Evolutionary conservation across 495 filamentous ascomycete genomes (phyloP), one percentile per base, ranked within the genome.

Genomic region (Penicillium macrosclerotiorum): DNA sequence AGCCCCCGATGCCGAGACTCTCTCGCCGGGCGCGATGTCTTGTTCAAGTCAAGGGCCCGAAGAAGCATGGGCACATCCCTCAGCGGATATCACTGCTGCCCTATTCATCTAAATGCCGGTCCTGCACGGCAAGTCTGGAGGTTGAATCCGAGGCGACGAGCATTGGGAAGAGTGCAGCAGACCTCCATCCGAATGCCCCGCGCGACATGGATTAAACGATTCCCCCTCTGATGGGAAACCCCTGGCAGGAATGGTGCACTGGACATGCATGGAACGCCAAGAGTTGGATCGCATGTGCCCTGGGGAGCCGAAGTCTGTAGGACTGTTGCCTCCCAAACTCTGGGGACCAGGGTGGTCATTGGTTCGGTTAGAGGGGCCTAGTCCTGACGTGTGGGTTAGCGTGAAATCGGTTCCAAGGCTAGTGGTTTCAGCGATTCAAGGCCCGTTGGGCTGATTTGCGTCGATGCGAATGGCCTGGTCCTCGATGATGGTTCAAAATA

Each of bases 41-140:
- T 12, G 14, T 57, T 60, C 32, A 3, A 45, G 57, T 35, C 31
- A 60, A 53, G 53, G 46, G 42, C 36, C 57, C 53, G 57, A 51
- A 37, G 45, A 42, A 30, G n/a, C n/a, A 33, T 33, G 45, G 35
- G 27, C 29, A 29, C 13, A 19, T 8, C n/a, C 23, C 25, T 24
- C 26, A 20, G 19, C 47, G 44, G 44, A 18, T 27, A 41, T 45
- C 4, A 20, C 9, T 32, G 17, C 20, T 16, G 18, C n/a, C 23
- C 23, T 19, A 33, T 8, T n/a, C 5, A 11, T 14, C 35, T 25
- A 13, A 48, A 33, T 45, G 43, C 43, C 37, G 29, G 39, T 2
- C 5, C 29, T 42, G 24, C 31, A 37, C 11, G 27, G 23, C 14
- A 36, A 24, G 22, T 13, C 11, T 47, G 31, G 32, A 43, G 22